phyloP scores from a whole-genome alignment of 2,329 filamentous ascomycete genomes.

The Teratosphaeria zuluensis region DNA sequence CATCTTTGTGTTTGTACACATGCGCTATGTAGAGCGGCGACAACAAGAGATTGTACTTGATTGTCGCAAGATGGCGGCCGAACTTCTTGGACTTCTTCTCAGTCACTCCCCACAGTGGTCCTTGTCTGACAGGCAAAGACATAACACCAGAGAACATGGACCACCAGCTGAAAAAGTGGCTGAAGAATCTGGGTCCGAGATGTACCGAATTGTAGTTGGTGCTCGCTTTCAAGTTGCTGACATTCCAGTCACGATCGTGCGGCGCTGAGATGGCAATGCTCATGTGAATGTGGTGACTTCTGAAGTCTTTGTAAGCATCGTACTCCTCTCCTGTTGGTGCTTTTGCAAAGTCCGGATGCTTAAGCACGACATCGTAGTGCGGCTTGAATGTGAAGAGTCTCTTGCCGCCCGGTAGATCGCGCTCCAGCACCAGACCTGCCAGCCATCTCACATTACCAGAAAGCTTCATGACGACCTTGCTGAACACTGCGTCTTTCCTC shows the following conservation, averaged over 20 bases:
- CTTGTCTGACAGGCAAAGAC: slow-evolving; percentile 89
- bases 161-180: slow-evolving; percentile 98
- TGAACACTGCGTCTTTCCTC: slow-evolving; percentile 74
- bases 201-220: slow-evolving; percentile 95
- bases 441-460: slow-evolving; percentile 93
- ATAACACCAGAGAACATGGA: slow-evolving; percentile 90
- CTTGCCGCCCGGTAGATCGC: slow-evolving; percentile 59
- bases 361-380: slow-evolving; percentile 84
- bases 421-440: slow-evolving; percentile 84
- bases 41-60: slow-evolving; percentile 91
- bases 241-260: slow-evolving; percentile 74
- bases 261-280: slow-evolving; percentile 87
- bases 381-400: slow-evolving; percentile 83
- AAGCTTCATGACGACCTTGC: slow-evolving; percentile 97
- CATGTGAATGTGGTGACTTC: slow-evolving; percentile 92
- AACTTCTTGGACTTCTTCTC: slow-evolving; percentile 99
- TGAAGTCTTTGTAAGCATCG: slow-evolving; percentile 93
- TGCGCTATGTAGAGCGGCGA: slow-evolving; percentile 92
- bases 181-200: slow-evolving; percentile 90
- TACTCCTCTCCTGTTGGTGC: slow-evolving; percentile 49
- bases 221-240: slow-evolving; percentile 63
- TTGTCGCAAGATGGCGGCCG: slow-evolving; percentile 88
- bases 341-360: slow-evolving; percentile 66
- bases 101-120: slow-evolving; percentile 77
- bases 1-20: slow-evolving; percentile 97